These are phyloP conservation scores for Rosa chinensis DNA, from an alignment of 306 rosid genomes.

Conservation along the genomic window DNA sequence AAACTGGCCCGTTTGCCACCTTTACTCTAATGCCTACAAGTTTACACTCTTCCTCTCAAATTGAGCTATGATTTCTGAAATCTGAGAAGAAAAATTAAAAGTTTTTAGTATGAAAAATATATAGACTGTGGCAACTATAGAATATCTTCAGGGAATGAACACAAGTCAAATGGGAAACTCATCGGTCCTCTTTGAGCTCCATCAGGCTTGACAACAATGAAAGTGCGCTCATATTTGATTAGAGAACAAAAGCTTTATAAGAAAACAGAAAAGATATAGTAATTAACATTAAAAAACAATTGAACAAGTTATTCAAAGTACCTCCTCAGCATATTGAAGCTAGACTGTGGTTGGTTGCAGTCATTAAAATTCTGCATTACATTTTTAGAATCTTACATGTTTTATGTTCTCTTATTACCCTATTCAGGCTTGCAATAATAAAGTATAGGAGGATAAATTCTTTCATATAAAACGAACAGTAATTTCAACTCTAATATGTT, in stretches of 20 bases:
- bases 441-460: too few relatives aligned
- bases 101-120: constrained; percentile 9
- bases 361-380: too few relatives aligned
- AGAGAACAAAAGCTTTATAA: constrained; percentile 15
- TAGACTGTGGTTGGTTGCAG: too few relatives aligned
- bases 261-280: constrained; percentile 8
- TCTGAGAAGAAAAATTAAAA: constrained; percentile 38
- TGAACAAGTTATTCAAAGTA: constrained; percentile 22
- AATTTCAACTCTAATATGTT: too few relatives aligned
- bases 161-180: constrained; percentile 16
- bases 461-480: too few relatives aligned
- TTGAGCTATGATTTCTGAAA: constrained; percentile 83
- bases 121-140: neutral
- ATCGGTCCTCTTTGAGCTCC: constrained; percentile 96
- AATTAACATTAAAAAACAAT: constrained; percentile 9
- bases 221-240: constrained; percentile 70
- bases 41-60: constrained; percentile 83
- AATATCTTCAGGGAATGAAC: constrained; percentile 5
- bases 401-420: too few relatives aligned
- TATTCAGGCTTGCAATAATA: too few relatives aligned
- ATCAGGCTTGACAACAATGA: constrained; percentile 94
- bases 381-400: too few relatives aligned
- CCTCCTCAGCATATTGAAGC: constrained; percentile 69
- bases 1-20: too few relatives aligned
- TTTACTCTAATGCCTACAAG: constrained; percentile 79